Base-by-base conservation (phyloP, 139 green algal genomes). In the Axilococcus clingmanii region DNA sequence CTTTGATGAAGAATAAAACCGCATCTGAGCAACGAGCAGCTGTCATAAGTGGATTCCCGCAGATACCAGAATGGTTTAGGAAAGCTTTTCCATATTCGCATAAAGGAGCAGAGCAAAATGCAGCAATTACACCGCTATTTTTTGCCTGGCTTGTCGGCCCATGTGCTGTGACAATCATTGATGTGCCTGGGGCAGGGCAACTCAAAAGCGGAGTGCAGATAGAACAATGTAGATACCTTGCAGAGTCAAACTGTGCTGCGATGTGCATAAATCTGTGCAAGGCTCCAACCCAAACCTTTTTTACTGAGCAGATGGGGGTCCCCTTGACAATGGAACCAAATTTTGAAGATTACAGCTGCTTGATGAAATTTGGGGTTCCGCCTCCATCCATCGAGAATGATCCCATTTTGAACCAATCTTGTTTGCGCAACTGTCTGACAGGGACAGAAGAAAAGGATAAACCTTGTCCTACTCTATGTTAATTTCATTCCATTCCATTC, bases 181-280 rank as follows among this genome's bases (percentile, higher is more conserved):
- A 70, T 19, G 51, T 69, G 11, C 66, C 75, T 29, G 45, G 16
- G 12, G 60, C 43, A 24, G 33, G 30, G 11, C 30, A 32, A 35
- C 66, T 78, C 57, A 57, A 32, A 20, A 75, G 64, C 42, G 48
- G 20, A 7, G 80, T 89, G 6, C 68, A 81, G 24, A 87, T 87
- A 20, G 52, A 86, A 40, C 62, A 73, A 7, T 89, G 80, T 72
- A 63, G 73, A 24, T 84, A 79, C 40, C 44, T 91, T 36, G 67
- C 74, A 48, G 74, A 78, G 47, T 81, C 63, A 47, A 61, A 65
- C 1, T 92, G 82, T 45, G 66, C 60, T 1, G 82, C 62, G 27
- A 92, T 92, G 82, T 92, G 82, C 51, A 61, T 84, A 4, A 91
- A 92, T 62, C 69, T 92, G 27, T 92, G 82, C 74, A 92, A 85